These are phyloP conservation scores for Pestalotiopsis sp. DNA, from an alignment of 2,329 filamentous ascomycete genomes.

Conservation along the genomic window DNA sequence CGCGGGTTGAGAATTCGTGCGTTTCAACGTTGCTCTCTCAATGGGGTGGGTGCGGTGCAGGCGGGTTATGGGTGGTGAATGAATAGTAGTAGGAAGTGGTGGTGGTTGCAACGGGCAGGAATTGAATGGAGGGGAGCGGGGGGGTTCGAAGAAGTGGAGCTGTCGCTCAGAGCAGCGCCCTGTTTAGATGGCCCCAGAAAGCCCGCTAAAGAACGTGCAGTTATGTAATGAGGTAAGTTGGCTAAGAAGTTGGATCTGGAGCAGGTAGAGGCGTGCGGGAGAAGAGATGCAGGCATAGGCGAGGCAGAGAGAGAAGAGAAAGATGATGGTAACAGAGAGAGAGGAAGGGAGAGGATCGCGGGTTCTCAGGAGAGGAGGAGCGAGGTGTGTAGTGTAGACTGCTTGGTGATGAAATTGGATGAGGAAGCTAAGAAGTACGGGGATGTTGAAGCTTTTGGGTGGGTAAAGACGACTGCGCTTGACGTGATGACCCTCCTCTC, in stretches of 20 bases:
- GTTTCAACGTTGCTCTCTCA: background rate
- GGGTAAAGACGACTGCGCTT: slow-evolving; percentile 11
- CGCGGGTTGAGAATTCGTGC: background rate
- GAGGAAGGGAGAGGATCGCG: background rate
- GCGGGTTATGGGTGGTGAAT: background rate
- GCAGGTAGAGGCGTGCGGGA: background rate
- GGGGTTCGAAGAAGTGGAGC: slow-evolving; percentile 10
- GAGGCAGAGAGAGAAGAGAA: background rate
- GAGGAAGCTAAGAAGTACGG: slow-evolving; percentile 11
- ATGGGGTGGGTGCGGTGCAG: background rate
- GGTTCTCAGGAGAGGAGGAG: background rate
- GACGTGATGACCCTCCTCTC: slow-evolving; percentile 10
- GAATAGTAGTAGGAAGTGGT: slow-evolving; percentile 3
- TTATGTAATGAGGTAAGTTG: slow-evolving; percentile 12
- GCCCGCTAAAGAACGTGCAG: slow-evolving; percentile 10
- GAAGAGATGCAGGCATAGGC: background rate
- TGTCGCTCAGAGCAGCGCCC: slow-evolving; percentile 9
- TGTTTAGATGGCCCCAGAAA: slow-evolving; percentile 12
- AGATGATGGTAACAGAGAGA: background rate
- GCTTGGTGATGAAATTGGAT: background rate
- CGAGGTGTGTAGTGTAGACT: slow-evolving; percentile 1
- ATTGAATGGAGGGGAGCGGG: slow-evolving; percentile 15
- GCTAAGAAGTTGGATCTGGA: slow-evolving; percentile 7
- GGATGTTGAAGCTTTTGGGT: slow-evolving; percentile 9
- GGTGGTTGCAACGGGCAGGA: slow-evolving; percentile 14